Base-by-base conservation (phyloP, 441 rosid genomes). In the Populus hybrid region DNA sequence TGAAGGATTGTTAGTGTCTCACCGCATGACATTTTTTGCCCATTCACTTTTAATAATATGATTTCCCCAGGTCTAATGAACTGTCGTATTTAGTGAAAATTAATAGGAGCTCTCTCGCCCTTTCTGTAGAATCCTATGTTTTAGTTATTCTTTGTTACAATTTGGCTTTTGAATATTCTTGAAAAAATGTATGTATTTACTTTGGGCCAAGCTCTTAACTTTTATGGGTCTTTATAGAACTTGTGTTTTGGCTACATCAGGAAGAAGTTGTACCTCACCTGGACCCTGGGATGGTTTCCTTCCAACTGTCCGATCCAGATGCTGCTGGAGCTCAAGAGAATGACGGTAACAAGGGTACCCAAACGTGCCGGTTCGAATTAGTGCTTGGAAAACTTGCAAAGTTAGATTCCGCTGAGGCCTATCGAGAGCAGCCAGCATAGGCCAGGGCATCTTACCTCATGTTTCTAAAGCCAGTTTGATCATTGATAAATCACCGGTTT, bases 301-400 rank as follows among this genome's bases (percentile, higher is more conserved):
- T 98, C n/a, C n/a, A n/a, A 34, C 92, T 93, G 3, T 85, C 92
- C 18, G 99, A 95, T 78, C 98, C 96, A 0, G 99, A 95, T 79
- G 79, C 87, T 5, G 75, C 85, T 38, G 87, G 85, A 72, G 85
- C 72, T 76, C 71, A 83, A 9, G 93, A 92, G 66, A 85, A 84
- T 75, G 93, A 88, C 4, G 91, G 87, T 81, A 91, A 74, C n/a
- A n/a, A n/a, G n/a, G 82, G 77, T 86, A 68, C 87, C 92, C 23
- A 95, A 86, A 76, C 89, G 88, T n/a, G 77, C 98, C 89, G 18
- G 93, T 91, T 69, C 87, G 92, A 80, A 87, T 92, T 72, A 95
- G 93, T 77, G 96, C 97, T 26, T 93, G 97, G 99, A n/a, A 91
- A 89, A 80, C 95, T 95, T 21, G 99, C 96, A 59, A 95, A 91